Conservation (phyloP, 108 stramenopile species). For the Nitzschia palea region DNA sequence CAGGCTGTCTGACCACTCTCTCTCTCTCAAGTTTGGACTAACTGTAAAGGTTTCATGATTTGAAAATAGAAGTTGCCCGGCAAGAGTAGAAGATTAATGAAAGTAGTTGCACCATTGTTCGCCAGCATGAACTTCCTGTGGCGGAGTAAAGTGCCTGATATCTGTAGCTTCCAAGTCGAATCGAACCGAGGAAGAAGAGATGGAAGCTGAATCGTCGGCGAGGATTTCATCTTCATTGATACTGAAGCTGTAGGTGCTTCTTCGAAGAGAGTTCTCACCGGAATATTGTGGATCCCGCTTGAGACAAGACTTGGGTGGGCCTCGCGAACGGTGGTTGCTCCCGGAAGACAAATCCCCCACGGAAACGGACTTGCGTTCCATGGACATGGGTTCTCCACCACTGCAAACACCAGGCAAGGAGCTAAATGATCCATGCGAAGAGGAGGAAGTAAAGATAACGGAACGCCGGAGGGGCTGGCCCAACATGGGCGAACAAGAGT, state of each 20-base stretch:
- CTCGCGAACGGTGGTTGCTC: neutral
- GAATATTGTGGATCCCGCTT: conserved; percentile 11
- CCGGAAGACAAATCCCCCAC: neutral
- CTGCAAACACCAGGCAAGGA: neutral
- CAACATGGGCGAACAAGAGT: conserved; percentile 6
- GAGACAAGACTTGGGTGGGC: neutral
- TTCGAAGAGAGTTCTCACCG: neutral
- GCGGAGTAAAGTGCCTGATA: conserved; percentile 7
- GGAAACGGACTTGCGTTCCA: conserved; percentile 2
- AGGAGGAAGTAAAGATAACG: neutral
- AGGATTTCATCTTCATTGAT: neutral
- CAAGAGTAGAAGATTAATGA: too few relatives aligned
- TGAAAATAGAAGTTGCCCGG: too few relatives aligned
- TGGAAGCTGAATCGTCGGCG: neutral
- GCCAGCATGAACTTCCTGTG: conserved; percentile 16
- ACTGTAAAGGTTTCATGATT: too few relatives aligned
- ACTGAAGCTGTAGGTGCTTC: neutral
- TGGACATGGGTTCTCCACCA: neutral
- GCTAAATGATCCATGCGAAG: neutral
- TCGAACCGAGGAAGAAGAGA: conserved; percentile 15
- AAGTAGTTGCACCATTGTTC: conserved; percentile 17
- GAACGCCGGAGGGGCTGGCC: neutral
- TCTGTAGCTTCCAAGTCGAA: conserved; percentile 17
- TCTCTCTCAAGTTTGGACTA: too few relatives aligned
- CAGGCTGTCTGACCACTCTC: too few relatives aligned